A percentile compares a stretch with the other conserved stretches of the same genome.
Conservation (phyloP, 2,329 filamentous ascomycete species). For the Hypocrella siamensis region DNA sequence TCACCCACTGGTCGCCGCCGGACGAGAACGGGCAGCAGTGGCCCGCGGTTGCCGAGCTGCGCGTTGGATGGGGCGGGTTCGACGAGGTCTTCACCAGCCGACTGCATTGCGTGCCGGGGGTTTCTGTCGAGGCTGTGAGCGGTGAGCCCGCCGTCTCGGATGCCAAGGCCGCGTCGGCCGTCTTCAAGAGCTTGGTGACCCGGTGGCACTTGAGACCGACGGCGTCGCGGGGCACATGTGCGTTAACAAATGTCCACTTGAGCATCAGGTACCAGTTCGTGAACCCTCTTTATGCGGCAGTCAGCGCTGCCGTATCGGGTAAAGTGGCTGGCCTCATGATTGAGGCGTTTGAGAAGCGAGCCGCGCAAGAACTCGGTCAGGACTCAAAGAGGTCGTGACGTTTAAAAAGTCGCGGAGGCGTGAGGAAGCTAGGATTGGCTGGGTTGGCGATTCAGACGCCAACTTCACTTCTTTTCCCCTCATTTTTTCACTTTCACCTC, state of each 20-base stretch:
- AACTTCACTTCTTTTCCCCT: too few species aligned
- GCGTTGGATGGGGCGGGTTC: slow-evolving; percentile 71
- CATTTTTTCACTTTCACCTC: too few species aligned
- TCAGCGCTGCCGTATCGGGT: slow-evolving; percentile 69
- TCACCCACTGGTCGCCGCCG: slow-evolving; percentile 56
- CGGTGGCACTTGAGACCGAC: slow-evolving; percentile 48
- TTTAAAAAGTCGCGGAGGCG: too few species aligned
- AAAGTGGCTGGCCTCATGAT: slow-evolving; percentile 83
- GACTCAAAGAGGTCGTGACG: background rate
- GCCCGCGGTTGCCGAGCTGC: slow-evolving; percentile 64
- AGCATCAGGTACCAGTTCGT: slow-evolving; percentile 69
- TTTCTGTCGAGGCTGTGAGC: slow-evolving; percentile 62
- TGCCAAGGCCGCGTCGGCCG: slow-evolving; percentile 21
- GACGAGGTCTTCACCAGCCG: slow-evolving; percentile 71
- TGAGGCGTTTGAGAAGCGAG: slow-evolving; percentile 77
- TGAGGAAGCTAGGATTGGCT: too few species aligned
- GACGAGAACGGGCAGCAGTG: slow-evolving; percentile 34
- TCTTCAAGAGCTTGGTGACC: slow-evolving; percentile 56
- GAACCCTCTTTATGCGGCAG: slow-evolving; percentile 73
- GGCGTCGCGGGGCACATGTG: slow-evolving; percentile 12
- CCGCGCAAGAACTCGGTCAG: slow-evolving; percentile 28
- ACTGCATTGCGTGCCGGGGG: slow-evolving; percentile 60
- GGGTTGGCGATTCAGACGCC: too few species aligned
- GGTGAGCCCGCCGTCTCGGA: slow-evolving; percentile 35
- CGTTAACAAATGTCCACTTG: slow-evolving; percentile 55